Base-by-base conservation (phyloP, 2,329 filamentous ascomycete species). In the Beauveria medogensis region DNA sequence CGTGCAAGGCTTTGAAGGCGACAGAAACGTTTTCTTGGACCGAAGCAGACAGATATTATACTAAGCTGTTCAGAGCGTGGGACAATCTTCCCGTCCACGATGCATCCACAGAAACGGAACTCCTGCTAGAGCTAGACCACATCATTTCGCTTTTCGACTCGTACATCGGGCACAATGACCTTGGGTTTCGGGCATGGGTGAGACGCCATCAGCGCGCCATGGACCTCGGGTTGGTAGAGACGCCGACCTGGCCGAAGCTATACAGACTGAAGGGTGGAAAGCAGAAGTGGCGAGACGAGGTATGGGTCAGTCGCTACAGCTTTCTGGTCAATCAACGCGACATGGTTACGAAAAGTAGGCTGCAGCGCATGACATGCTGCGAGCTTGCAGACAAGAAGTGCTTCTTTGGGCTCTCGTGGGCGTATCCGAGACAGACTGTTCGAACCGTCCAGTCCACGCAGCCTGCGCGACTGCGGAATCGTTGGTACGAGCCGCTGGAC, bases 171-270 rank as follows among this genome's bases (percentile, higher is more conserved):
- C 65, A 67, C 59, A 64, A 60, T 37, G 66, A 68, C 40, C 50
- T 41, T 5, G 68, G 68, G 8, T 69, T 70, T 53, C 44, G 55
- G 3, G 50, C 58, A 5, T 69, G 66, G 63, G 54, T 63, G 9
- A 43, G 47, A 5, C 66, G 65, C 10, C 68, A 69, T 57, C 65
- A 69, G 55, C 28, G 22, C 22, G 69, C 68, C 22, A 68, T 70
- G 63, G 63, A 67, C 5, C 26, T 50, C 2, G 64, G 63, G 3
- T 43, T 66, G 3, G 52, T 55, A 1, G 46, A 48, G 12, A 54
- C 55, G 41, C 65, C 61, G 8, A 62, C 52, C 3, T 65, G 60
- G 55, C 65, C 63, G 2, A 60, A 54, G 57, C 64, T 66, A 9
- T 50, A 60, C 34, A 58, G 50, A 30, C 30, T 18, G 6, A 9